Evolutionary conservation across 2,329 filamentous ascomycete genomes (phyloP).

Genomic region (Aspergillus sp.): DNA sequence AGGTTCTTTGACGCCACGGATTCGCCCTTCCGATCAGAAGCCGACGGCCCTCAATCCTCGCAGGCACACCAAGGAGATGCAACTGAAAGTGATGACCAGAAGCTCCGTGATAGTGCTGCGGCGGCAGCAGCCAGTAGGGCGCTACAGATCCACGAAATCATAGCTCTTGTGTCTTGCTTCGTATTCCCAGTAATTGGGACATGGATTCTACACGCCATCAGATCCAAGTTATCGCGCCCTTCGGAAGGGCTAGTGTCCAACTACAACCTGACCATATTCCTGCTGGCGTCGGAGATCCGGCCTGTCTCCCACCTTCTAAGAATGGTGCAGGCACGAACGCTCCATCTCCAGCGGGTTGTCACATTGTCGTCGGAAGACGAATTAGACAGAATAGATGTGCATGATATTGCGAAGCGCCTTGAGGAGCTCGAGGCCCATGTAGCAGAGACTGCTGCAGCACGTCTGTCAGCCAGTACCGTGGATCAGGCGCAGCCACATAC

Average conservation of each 20-base stretch:
- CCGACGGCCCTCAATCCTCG: constrained; percentile 25
- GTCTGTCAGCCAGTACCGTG: constrained; percentile 18
- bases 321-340: constrained; percentile 74
- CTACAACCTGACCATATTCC: constrained; percentile 88
- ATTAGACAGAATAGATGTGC: constrained; percentile 39
- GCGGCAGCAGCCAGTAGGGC: constrained; percentile 55
- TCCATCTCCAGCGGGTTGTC: constrained; percentile 78
- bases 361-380: constrained; percentile 35
- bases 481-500: constrained; percentile 5
- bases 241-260: constrained; percentile 88
- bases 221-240: constrained; percentile 76
- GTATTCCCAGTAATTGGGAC: constrained; percentile 76
- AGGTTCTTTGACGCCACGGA: constrained; percentile 24
- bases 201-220: constrained; percentile 78
- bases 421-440: constrained; percentile 67
- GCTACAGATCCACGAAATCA: constrained; percentile 72
- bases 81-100: constrained; percentile 5
- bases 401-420: constrained; percentile 65
- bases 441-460: constrained; percentile 38
- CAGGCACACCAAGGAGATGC: constrained; percentile 11
- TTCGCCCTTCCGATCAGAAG: constrained; percentile 28
- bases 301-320: constrained; percentile 80
- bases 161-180: constrained; percentile 78
- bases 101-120: constrained; percentile 16
- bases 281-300: constrained; percentile 81